Evolutionary conservation across 176 grass and related monocot species (phyloP).

Genomic region (Aegilops umbellulata): DNA sequence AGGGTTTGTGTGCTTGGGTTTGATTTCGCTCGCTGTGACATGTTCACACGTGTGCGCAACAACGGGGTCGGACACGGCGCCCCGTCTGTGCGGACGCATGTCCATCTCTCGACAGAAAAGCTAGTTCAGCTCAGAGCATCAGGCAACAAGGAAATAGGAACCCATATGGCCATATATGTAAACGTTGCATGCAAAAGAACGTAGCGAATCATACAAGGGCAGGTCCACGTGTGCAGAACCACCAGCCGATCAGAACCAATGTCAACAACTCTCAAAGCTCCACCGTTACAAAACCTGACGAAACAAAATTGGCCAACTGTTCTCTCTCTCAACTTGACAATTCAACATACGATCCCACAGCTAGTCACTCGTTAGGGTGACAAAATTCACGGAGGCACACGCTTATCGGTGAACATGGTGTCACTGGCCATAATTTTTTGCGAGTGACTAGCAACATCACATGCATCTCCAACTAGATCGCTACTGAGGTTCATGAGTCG

Average conservation of each 20-base stretch:
- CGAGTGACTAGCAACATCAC: not conserved
- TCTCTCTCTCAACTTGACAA: not conserved
- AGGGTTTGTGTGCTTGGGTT: not conserved
- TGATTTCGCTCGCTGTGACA: not conserved
- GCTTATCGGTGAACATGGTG: not conserved
- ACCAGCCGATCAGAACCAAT: not conserved
- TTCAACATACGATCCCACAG: not conserved
- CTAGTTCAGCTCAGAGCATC: no score
- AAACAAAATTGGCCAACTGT: constrained; percentile 1
- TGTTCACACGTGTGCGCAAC: not conserved
- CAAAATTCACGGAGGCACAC: not conserved
- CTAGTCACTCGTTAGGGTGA: not conserved
- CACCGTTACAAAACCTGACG: not conserved
- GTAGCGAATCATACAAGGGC: not conserved
- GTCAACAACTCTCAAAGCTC: not conserved
- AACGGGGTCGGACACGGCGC: no score
- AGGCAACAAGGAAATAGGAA: no score
- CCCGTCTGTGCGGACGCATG: no score
- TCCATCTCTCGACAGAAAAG: no score
- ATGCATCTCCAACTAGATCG: not conserved
- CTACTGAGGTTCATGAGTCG: not conserved
- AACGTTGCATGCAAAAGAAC: no score
- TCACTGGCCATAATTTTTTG: not conserved
- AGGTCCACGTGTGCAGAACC: not conserved
- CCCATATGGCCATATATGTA: no score